These are phyloP conservation scores for Tieghemostelium lacteum DNA, from an alignment of 78 protist genomes.

Conservation along the genomic window DNA sequence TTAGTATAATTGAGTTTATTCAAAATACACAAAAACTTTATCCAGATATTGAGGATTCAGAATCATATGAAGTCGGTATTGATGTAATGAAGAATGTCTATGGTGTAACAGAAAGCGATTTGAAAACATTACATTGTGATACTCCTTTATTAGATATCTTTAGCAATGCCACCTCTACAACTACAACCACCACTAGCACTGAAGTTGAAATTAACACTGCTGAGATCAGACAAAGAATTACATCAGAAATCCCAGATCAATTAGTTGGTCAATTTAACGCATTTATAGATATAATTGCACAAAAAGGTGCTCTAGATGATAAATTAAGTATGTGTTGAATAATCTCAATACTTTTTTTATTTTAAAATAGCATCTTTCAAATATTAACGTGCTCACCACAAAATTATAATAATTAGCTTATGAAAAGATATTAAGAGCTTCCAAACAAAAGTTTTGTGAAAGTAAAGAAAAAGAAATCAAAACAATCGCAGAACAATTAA, in stretches of 20 bases:
- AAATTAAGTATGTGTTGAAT: slow-evolving; percentile 23
- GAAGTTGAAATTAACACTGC: not conserved
- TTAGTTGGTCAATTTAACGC: not conserved
- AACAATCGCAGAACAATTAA: slow-evolving; percentile 39
- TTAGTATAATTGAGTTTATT: slow-evolving; percentile 46
- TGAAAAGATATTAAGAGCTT: slow-evolving; percentile 19
- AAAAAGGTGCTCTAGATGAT: slow-evolving; percentile 47
- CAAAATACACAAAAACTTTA: not conserved
- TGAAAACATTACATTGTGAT: not conserved
- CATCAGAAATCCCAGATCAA: slow-evolving; percentile 26
- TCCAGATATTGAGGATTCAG: slow-evolving; percentile 9
- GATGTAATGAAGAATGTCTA: slow-evolving; percentile 56
- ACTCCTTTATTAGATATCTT: not conserved
- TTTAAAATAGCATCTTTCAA: not conserved
- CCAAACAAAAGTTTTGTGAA: slow-evolving; percentile 54
- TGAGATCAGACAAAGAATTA: not conserved
- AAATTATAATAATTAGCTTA: not conserved
- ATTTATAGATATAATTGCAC: slow-evolving; percentile 13
- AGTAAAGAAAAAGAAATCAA: slow-evolving; percentile 47
- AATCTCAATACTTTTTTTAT: not conserved
- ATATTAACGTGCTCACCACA: not conserved
- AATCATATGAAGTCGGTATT: slow-evolving; percentile 26
- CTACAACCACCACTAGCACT: slow-evolving; percentile 10
- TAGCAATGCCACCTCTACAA: not conserved
- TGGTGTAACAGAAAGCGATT: slow-evolving; percentile 36